Evolutionary conservation across 2,329 filamentous ascomycete species (phyloP), one percentile per base, ranked within the genome.

Genomic region (Trichoderma arundinaceum): DNA sequence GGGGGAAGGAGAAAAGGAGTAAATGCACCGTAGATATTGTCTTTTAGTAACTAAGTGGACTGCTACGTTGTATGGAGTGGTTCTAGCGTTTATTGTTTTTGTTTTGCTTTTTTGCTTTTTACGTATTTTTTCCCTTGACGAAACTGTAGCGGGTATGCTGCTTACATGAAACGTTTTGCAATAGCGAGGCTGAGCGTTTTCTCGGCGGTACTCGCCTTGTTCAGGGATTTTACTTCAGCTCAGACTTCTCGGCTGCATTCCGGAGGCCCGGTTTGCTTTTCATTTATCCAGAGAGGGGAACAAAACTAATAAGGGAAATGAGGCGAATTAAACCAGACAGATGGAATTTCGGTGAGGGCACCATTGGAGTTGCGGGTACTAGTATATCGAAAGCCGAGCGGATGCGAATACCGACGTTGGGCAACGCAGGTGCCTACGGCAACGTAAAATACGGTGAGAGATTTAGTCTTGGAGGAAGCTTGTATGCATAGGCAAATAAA

Each of bases 21-120:
- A 13, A 41, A 39, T 49, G 57, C 33, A 15, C 28, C 52, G 12
- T 7, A 32, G 32, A 15, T 51, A 9, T 41, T n/a, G 51, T 61
- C 15, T n/a, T n/a, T 48, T 17, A 43, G 43, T 10, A 32, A 19
- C 22, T 39, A 33, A 33, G n/a, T 39, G 15, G 17, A 51, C 17
- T 61, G 58, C 41, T 61, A 61, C 58, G 58, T 61, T 59, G 56
- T 49, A 59, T 59, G 56, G 13, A 8, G n/a, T 22, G 32, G 15
- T 39, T 39, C 43, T 43, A 43, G 53, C 53, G 38, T 43, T 41
- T 15, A 17, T 41, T 60, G 2, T 39, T 57, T 57, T 41, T 12
- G 3, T n/a, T 33, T 44, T 28, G 22, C 22, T 28, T 28, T 28
- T 28, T 28, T 28, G 22, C 22, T 28, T 28, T 28, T 28, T 28